Base-by-base conservation (phyloP, 2,329 filamentous ascomycete genomes). In the Trichoderma afroharzianum region DNA sequence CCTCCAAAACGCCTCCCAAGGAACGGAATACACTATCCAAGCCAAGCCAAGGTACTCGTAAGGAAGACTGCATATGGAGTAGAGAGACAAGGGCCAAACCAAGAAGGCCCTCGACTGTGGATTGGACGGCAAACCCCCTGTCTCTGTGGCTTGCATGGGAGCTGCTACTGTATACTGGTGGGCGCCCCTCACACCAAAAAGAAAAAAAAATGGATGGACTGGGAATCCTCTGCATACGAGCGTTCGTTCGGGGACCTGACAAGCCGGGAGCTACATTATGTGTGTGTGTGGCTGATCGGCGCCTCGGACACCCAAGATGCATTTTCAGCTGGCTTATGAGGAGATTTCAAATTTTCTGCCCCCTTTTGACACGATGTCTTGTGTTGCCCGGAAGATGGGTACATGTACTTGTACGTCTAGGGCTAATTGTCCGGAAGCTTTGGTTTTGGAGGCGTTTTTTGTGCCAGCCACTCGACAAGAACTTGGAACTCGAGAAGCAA, bases 121-220 rank as follows among this genome's bases (percentile, higher is more conserved):
- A 68, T 58, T 58, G 53, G 50, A 58, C 30, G 53, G 18, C 36
- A 15, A 3, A 28, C 43, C 66, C 66, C 68, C 59, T 63, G 58
- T 43, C 58, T 57, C 59, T 15, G 55, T 67, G 57, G 70, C 55
- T 68, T 63, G 55, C 53, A 62, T 68, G 47, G 63, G 63, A 24
- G 28, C n/a, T 59, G 61, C 53, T 47, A 53, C 39, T 43, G 39
- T 43, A n/a, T 43, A n/a, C 39, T 43, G 39, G 39, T 43, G 39
- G 39, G 39, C 39, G 47, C 57, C 57, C 66, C 66, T 68, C 66
- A 61, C 64, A 59, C 66, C 66, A 67, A 58, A n/a, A 39, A n/a
- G n/a, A 43, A n/a, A 39, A 15, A 39, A n/a, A 43, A 43, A 43
- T 32, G 36, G 33, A 39, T 61, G 55, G 53, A 33, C 67, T 47